Evolutionary conservation across 495 filamentous ascomycete genomes (phyloP).

Genomic region (Penicillium macrosclerotiorum): DNA sequence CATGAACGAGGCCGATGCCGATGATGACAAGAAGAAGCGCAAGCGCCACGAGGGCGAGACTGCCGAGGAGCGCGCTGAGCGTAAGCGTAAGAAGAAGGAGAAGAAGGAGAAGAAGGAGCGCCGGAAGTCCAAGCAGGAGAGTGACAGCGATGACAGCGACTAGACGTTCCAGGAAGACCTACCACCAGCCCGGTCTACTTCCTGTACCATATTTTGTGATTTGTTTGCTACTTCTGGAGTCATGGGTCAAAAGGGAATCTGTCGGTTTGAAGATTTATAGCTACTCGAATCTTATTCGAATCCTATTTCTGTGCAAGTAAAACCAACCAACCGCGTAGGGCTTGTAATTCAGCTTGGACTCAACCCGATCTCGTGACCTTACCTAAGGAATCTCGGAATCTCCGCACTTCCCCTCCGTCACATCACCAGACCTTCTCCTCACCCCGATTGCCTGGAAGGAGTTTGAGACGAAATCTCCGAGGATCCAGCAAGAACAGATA

Average conservation of each 20-base stretch:
- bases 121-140: slow-evolving; percentile 59
- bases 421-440: slow-evolving; percentile 15
- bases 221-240: slow-evolving; percentile 37
- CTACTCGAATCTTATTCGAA: slow-evolving; percentile 7
- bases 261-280: slow-evolving; percentile 25
- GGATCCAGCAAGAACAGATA: background rate
- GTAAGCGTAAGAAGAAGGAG: slow-evolving; percentile 73
- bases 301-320: slow-evolving; percentile 3
- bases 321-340: too few relatives aligned
- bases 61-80: slow-evolving; percentile 69
- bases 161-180: slow-evolving; percentile 39
- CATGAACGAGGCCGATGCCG: slow-evolving; percentile 32
- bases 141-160: slow-evolving; percentile 57
- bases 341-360: background rate
- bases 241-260: slow-evolving; percentile 46
- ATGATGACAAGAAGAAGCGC: slow-evolving; percentile 66
- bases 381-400: slow-evolving; percentile 4
- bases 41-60: slow-evolving; percentile 83
- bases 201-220: slow-evolving; percentile 42
- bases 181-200: slow-evolving; percentile 24
- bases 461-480: too few relatives aligned
- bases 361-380: slow-evolving; percentile 12
- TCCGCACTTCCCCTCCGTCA: slow-evolving; percentile 25
- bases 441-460: background rate
- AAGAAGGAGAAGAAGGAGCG: slow-evolving; percentile 71